Conservation (phyloP, 495 filamentous ascomycete species). For the Talaromyces adpressus region DNA sequence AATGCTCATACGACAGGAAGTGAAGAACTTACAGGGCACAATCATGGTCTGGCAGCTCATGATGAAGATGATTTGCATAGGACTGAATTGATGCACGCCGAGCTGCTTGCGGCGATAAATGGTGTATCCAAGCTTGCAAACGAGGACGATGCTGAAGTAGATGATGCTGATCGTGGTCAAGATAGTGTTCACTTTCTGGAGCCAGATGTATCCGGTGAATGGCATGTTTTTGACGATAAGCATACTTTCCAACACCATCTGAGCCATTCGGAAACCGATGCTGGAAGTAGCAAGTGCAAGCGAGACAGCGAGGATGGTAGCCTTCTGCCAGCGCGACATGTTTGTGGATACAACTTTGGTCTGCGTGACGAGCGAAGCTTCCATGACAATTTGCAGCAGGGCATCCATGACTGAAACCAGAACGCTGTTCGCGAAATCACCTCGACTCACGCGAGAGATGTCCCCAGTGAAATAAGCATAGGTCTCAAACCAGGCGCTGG, state of each 20-base stretch:
- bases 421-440: slow-evolving; percentile 45
- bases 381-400: slow-evolving; percentile 53
- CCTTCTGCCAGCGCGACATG: slow-evolving; percentile 34
- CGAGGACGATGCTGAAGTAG: slow-evolving; percentile 71
- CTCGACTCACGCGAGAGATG: slow-evolving; percentile 38
- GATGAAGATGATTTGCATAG: slow-evolving; percentile 65
- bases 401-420: slow-evolving; percentile 46
- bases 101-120: slow-evolving; percentile 49
- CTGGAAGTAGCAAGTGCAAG: slow-evolving; percentile 44
- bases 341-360: slow-evolving; percentile 54
- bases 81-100: slow-evolving; percentile 53
- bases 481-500: slow-evolving; percentile 46
- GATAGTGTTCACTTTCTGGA: slow-evolving; percentile 47
- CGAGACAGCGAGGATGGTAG: slow-evolving; percentile 41
- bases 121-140: slow-evolving; percentile 58
- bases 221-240: slow-evolving; percentile 32
- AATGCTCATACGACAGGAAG: slow-evolving; percentile 10
- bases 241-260: slow-evolving; percentile 49
- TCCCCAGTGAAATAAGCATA: slow-evolving; percentile 56
- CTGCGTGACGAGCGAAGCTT: slow-evolving; percentile 67
- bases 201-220: slow-evolving; percentile 23
- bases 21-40: slow-evolving; percentile 57
- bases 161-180: slow-evolving; percentile 59
- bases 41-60: slow-evolving; percentile 74
- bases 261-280: slow-evolving; percentile 52